Percentiles rank a stretch among this genome's conserved stretches.
Conservation (phyloP, 164 flowering plant species). For the Chloranthus sessilifolius region DNA sequence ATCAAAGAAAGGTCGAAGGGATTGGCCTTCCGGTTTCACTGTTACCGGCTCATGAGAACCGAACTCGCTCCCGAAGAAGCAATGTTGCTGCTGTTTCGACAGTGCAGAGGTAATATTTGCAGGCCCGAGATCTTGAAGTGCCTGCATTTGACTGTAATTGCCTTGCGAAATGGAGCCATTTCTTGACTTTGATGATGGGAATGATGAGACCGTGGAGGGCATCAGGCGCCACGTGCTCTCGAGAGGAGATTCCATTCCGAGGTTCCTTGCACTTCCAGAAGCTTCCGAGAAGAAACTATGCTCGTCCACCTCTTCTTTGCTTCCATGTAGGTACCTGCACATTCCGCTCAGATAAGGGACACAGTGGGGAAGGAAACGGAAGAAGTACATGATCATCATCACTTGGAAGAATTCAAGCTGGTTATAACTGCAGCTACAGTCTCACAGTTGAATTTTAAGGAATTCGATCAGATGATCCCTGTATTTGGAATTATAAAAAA, state of each 20-base stretch:
- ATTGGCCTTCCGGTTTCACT: conserved; percentile 54
- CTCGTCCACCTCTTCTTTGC: conserved; percentile 48
- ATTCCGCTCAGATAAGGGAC: not conserved
- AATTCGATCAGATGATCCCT: too few relatives aligned
- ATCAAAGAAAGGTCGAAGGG: conserved; percentile 76
- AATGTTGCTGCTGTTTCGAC: conserved; percentile 42
- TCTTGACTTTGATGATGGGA: conserved; percentile 39
- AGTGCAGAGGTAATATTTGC: conserved; percentile 18
- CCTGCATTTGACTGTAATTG: conserved; percentile 38
- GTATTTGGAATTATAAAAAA: too few relatives aligned
- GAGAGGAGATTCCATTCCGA: conserved; percentile 41
- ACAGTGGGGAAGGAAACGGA: not conserved
- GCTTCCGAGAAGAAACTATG: conserved; percentile 65
- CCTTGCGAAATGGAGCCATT: conserved; percentile 39
- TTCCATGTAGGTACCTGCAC: conserved; percentile 58
- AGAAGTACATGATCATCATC: not conserved
- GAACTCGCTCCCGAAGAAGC: conserved; percentile 48
- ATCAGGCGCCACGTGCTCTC: conserved; percentile 58
- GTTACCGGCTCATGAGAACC: conserved; percentile 29
- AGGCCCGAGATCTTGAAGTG: conserved; percentile 26
- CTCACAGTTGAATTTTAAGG: not conserved
- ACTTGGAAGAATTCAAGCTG: not conserved
- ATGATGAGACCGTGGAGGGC: conserved; percentile 48
- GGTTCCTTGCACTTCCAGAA: conserved; percentile 48
- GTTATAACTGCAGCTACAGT: not conserved